Evolutionary conservation across 495 filamentous ascomycete species (phyloP).

Genomic region (Evansstolkia leycettana): DNA sequence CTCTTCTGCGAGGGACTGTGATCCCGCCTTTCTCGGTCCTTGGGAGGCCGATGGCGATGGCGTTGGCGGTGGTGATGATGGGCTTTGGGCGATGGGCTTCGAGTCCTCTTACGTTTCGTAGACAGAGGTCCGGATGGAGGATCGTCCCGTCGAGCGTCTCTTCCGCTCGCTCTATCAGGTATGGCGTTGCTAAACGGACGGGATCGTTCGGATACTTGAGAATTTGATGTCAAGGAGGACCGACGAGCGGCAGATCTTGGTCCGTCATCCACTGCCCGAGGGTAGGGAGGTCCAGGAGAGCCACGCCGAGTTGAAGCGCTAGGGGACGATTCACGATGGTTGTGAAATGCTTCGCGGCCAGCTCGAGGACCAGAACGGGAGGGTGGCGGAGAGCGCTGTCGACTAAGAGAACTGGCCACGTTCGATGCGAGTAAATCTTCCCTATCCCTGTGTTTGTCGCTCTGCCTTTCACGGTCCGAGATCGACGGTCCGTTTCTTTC

Average conservation of each 20-base stretch:
- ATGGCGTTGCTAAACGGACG: not conserved
- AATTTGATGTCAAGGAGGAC: slow-evolving; percentile 6
- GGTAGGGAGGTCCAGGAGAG: slow-evolving; percentile 16
- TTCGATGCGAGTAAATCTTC: slow-evolving; percentile 20
- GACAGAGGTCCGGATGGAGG: slow-evolving; percentile 20
- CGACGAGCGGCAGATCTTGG: slow-evolving; percentile 7
- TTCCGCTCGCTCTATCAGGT: slow-evolving; percentile 7
- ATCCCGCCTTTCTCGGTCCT: slow-evolving; percentile 19
- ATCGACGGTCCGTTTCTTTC: slow-evolving; percentile 28
- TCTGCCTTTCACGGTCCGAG: slow-evolving; percentile 26
- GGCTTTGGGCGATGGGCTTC: slow-evolving; percentile 31
- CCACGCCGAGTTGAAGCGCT: slow-evolving; percentile 18
- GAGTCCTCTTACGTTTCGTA: slow-evolving; percentile 32
- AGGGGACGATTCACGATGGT: slow-evolving; percentile 19
- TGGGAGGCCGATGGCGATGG: slow-evolving; percentile 14
- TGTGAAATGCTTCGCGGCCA: slow-evolving; percentile 18
- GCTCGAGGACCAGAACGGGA: slow-evolving; percentile 18
- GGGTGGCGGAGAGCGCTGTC: slow-evolving; percentile 23
- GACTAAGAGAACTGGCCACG: slow-evolving; percentile 18
- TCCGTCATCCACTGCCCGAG: slow-evolving; percentile 3
- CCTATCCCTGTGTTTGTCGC: slow-evolving; percentile 21
- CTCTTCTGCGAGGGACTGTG: slow-evolving; percentile 17
- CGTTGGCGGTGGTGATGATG: slow-evolving; percentile 10
- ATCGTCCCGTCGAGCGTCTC: slow-evolving; percentile 20
- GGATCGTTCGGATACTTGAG: slow-evolving; percentile 5